Evolutionary conservation across 2,329 filamentous ascomycete species (phyloP), one percentile per base, ranked within the genome.

Genomic region (Monilinia aucupariae): DNA sequence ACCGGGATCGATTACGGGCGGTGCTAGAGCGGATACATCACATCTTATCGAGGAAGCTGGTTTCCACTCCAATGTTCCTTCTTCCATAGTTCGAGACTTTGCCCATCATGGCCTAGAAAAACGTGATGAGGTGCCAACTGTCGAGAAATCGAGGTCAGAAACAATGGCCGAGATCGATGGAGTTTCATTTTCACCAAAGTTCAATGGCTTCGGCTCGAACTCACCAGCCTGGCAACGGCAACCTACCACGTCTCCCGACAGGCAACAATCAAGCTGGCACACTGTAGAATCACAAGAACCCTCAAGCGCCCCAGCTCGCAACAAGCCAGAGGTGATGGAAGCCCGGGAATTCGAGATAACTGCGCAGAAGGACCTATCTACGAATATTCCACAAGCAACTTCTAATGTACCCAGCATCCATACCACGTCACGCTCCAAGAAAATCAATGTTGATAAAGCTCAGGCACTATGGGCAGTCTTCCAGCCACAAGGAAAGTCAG

Each of bases 21-120:
- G 67, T 32, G 65, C 67, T 10, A 75, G 66, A 25, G 73, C 74
- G 49, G 75, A 79, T 30, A 79, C 81, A 47, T 76, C 75, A 53
- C 68, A 75, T 49, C 71, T 81, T 54, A 81, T 81, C 48, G 76
- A 74, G 55, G 77, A 81, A 54, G 79, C 78, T 17, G 80, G 79
- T 4, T 81, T 81, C 68, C 74, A 78, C 43, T 78, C 78, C 27
- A 75, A 75, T 22, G 68, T 81, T 50, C 75, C 78, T 56, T 77
- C 78, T 56, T 77, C 79, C 17, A 66, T 76, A 27, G 51, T 69
- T 41, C 70, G 65, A 53, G 65, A 70, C 32, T 64, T 69, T 49
- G 66, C 62, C 48, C 73, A 72, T 7, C 71, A 69, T 25, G 66
- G 65, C 4, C 58, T 70, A 34, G 65, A 69, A 50, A 71, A 49